phyloP scores from a whole-genome alignment of 495 filamentous ascomycete species.

The Aspergillus taichungensis region DNA sequence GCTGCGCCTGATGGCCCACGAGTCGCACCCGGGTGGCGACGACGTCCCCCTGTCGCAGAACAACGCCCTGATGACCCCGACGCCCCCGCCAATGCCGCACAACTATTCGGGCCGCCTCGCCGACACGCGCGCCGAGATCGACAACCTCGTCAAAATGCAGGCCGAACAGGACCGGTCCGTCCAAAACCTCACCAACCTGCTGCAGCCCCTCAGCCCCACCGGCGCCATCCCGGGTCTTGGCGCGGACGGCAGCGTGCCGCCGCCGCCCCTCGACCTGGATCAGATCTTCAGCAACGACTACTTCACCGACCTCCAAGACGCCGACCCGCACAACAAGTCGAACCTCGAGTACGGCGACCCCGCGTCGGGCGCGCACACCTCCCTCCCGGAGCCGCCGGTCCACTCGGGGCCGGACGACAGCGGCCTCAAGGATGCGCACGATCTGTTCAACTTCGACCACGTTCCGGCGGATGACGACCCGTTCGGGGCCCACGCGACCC shows the following conservation, averaged over 20 bases:
- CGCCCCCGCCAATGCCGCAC: conserved; percentile 50
- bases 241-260: conserved; percentile 29
- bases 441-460: conserved; percentile 37
- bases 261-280: conserved; percentile 52
- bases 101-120: conserved; percentile 44
- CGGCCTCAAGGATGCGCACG: conserved; percentile 20
- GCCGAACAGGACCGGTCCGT: conserved; percentile 63
- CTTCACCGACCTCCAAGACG: conserved; percentile 35
- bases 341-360: conserved; percentile 18
- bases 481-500: conserved; percentile 24
- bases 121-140: conserved; percentile 61
- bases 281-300: conserved; percentile 63
- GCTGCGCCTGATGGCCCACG: conserved; percentile 67
- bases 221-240: conserved; percentile 70
- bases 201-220: conserved; percentile 71
- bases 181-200: conserved; percentile 55
- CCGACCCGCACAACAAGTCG: conserved; percentile 19
- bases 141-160: conserved; percentile 63
- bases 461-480: conserved; percentile 31
- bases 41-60: conserved; percentile 20
- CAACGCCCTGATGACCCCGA: conserved; percentile 53
- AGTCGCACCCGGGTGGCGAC: conserved; percentile 25
- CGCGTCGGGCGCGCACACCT: conserved; percentile 5
- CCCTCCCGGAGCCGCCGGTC: conserved; percentile 4
- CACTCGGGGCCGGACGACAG: conserved; percentile 13